A percentile compares a stretch with the other conserved stretches of the same genome.
Evolutionary conservation across 306 rosid species (phyloP).

Genomic region (Luffa acutangula): DNA sequence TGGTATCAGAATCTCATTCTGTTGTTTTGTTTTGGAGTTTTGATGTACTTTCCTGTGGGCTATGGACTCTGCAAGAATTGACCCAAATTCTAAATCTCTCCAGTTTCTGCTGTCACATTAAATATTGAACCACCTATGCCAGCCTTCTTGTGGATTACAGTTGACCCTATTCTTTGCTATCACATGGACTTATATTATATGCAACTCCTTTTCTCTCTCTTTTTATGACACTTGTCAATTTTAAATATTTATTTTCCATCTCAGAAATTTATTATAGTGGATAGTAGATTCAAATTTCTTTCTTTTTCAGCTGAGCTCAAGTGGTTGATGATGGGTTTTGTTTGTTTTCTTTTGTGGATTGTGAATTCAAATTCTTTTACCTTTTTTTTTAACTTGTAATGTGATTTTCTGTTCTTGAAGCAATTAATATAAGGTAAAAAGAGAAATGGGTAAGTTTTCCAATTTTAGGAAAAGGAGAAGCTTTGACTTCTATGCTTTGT

Average conservation of each 20-base stretch:
- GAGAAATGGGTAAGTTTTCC: not conserved
- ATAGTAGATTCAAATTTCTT: not conserved
- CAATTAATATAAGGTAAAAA: not conserved
- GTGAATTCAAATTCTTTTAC: not conserved
- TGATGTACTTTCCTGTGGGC: conserved; percentile 7
- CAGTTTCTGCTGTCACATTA: not conserved
- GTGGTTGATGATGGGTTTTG: not conserved
- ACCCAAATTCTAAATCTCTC: not conserved
- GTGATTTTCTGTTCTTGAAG: not conserved
- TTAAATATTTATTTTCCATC: not conserved
- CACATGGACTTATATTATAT: not conserved
- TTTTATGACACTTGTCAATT: not conserved
- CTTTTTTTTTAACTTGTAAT: not conserved
- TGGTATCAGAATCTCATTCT: not conserved
- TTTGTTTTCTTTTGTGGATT: too few relatives aligned
- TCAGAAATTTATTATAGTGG: not conserved
- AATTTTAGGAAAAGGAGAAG: not conserved
- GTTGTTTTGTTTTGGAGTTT: not conserved
- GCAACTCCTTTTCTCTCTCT: not conserved
- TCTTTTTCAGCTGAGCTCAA: not conserved
- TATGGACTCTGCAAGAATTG: not conserved
- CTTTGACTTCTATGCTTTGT: not conserved
- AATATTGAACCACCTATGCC: not conserved
- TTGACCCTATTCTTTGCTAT: not conserved
- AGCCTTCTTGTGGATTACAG: conserved; percentile 5